Conservation (phyloP, 306 rosid species). For the Fagus crenata region DNA sequence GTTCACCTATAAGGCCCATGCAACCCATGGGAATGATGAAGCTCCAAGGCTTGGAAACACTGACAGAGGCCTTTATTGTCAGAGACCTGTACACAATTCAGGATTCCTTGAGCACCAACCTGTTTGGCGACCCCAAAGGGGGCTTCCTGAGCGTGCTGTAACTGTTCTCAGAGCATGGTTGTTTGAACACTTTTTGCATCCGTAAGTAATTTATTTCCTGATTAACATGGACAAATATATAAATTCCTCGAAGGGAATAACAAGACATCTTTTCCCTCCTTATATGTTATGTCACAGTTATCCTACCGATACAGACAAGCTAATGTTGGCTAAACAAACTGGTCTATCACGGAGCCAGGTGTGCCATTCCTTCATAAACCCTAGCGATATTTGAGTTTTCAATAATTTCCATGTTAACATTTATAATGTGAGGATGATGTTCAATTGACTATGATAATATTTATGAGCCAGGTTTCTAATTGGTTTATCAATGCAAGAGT, state of each 20-base stretch:
- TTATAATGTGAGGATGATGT: neutral
- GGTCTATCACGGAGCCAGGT: constrained; percentile 96
- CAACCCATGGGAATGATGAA: constrained; percentile 44
- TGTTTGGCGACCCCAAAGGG: constrained; percentile 91
- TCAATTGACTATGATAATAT: constrained; percentile 9
- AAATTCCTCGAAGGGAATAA: neutral
- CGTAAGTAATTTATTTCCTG: constrained; percentile 51
- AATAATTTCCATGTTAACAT: neutral
- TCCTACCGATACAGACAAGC: constrained; percentile 85
- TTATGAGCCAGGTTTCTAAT: constrained; percentile 62
- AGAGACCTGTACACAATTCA: constrained; percentile 41
- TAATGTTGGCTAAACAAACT: constrained; percentile 86
- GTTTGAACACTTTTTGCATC: constrained; percentile 87
- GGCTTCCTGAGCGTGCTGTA: constrained; percentile 88
- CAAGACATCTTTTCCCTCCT: neutral
- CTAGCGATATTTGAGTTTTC: neutral
- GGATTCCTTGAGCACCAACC: constrained; percentile 71
- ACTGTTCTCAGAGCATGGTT: constrained; percentile 81
- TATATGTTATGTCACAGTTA: constrained; percentile 46
- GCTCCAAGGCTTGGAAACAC: constrained; percentile 37
- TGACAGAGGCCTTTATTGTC: constrained; percentile 44
- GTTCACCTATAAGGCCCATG: constrained; percentile 40
- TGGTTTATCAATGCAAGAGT: constrained; percentile 98
- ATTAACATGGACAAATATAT: neutral
- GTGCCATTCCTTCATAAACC: neutral